Evolutionary conservation across 345 rosid genomes (phyloP).

Genomic region (Pelargonium nanum): DNA sequence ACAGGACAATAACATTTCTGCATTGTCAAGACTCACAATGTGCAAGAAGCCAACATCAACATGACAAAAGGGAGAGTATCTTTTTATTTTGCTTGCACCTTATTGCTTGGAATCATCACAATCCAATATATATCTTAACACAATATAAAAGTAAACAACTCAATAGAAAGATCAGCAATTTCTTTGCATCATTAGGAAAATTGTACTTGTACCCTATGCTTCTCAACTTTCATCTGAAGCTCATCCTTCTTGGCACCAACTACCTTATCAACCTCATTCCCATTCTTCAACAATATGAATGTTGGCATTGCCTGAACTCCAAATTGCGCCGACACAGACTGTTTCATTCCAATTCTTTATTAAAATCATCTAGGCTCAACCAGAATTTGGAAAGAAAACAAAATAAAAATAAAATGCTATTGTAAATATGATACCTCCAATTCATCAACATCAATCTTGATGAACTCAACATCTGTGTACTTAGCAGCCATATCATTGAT

Average conservation of each 20-base stretch:
- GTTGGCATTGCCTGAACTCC: constrained; percentile 40
- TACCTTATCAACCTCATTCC: constrained; percentile 44
- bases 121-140: too few relatives aligned
- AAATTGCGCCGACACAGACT: constrained; percentile 39
- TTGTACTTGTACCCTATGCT: constrained; percentile 11
- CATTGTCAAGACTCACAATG: too few relatives aligned
- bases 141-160: too few relatives aligned
- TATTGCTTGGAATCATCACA: too few relatives aligned
- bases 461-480: constrained; percentile 45
- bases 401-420: background rate
- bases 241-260: constrained; percentile 48
- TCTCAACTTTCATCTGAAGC: constrained; percentile 49
- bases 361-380: too few relatives aligned
- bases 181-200: too few relatives aligned
- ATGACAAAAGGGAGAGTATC: too few relatives aligned
- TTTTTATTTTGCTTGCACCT: too few relatives aligned
- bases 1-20: too few relatives aligned
- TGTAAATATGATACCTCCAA: constrained; percentile 22
- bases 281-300: constrained; percentile 50
- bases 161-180: too few relatives aligned
- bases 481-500: constrained; percentile 44
- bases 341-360: background rate
- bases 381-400: background rate
- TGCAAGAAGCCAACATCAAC: too few relatives aligned
- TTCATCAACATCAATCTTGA: constrained; percentile 66